phyloP scores from a whole-genome alignment of 805 yeast genomes.

The Candida hungchunana region DNA sequence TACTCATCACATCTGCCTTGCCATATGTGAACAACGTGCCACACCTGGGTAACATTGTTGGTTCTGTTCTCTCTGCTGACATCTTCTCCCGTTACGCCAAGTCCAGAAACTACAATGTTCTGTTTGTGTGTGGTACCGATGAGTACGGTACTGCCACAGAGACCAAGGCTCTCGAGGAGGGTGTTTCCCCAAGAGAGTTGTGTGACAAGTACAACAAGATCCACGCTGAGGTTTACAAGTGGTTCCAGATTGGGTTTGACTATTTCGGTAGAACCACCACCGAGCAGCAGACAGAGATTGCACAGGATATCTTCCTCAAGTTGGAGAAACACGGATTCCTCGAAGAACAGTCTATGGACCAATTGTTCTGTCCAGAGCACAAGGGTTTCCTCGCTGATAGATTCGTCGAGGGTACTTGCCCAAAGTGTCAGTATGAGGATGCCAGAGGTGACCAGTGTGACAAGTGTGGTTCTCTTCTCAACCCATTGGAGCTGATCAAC shows the following conservation, averaged over 20 bases:
- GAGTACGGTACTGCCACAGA: slow-evolving; percentile 99
- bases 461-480: slow-evolving; percentile 83
- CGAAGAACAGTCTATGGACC: slow-evolving; percentile 85
- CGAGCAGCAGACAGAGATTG: slow-evolving; percentile 83
- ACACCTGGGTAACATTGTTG: slow-evolving; percentile 94
- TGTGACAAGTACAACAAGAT: slow-evolving; percentile 87
- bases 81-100: slow-evolving; percentile 87
- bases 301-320: slow-evolving; percentile 86
- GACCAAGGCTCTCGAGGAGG: slow-evolving; percentile 94
- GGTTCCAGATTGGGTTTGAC: slow-evolving; percentile 96
- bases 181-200: slow-evolving; percentile 79
- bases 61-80: slow-evolving; percentile 93
- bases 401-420: slow-evolving; percentile 96
- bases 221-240: slow-evolving; percentile 87
- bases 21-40: slow-evolving; percentile 99
- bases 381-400: slow-evolving; percentile 92
- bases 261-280: slow-evolving; percentile 97
- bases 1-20: slow-evolving; percentile 89
- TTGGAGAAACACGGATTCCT: slow-evolving; percentile 71
- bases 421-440: slow-evolving; percentile 89
- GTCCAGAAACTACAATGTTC: slow-evolving; percentile 80
- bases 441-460: slow-evolving; percentile 99
- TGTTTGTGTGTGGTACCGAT: slow-evolving; percentile 94
- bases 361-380: slow-evolving; percentile 87
- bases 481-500: slow-evolving; percentile 88